These are phyloP conservation scores for Collybia sp. DNA, from an alignment of 768 basidiomycete species.

Conservation along the genomic window DNA sequence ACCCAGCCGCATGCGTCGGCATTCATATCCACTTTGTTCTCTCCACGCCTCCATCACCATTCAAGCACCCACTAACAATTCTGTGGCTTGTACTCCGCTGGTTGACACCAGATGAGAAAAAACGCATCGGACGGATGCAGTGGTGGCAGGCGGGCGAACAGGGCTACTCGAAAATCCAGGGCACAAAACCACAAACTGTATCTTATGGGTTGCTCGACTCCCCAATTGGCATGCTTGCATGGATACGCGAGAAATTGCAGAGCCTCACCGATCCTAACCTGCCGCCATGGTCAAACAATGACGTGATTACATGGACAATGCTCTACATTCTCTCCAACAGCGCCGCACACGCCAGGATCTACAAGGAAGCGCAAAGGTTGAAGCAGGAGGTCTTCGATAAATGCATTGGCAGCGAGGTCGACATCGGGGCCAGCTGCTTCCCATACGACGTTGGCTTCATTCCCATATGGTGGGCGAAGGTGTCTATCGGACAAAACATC, in stretches of 20 bases:
- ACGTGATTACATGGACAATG: conserved; percentile 32
- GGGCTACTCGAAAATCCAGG: conserved; percentile 33
- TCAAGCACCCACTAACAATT: conserved; percentile 9
- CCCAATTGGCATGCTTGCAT: conserved; percentile 43
- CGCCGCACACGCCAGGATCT: conserved; percentile 27
- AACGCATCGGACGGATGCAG: conserved; percentile 18
- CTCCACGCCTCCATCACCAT: conserved; percentile 16
- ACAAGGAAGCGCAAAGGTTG: conserved; percentile 19
- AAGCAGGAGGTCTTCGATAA: conserved; percentile 12
- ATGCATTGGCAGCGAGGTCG: conserved; percentile 19
- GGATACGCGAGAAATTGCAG: conserved; percentile 40
- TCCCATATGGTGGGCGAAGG: conserved; percentile 35
- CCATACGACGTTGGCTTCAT: conserved; percentile 31
- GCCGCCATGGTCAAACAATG: conserved; percentile 21
- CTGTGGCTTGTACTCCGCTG: conserved; percentile 12
- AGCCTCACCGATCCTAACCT: conserved; percentile 12
- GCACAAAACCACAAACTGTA: conserved; percentile 39
- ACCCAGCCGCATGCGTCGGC: conserved; percentile 19
- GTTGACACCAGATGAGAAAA: conserved; percentile 26
- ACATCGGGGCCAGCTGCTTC: conserved; percentile 37
- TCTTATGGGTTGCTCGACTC: conserved; percentile 46
- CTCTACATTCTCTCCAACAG: conserved; percentile 30
- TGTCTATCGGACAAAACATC: conserved; percentile 30
- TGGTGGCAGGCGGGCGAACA: conserved; percentile 22
- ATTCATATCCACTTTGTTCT: conserved; percentile 24